phyloP scores from a whole-genome alignment of 768 basidiomycete species.

The Serendipita sp. region DNA sequence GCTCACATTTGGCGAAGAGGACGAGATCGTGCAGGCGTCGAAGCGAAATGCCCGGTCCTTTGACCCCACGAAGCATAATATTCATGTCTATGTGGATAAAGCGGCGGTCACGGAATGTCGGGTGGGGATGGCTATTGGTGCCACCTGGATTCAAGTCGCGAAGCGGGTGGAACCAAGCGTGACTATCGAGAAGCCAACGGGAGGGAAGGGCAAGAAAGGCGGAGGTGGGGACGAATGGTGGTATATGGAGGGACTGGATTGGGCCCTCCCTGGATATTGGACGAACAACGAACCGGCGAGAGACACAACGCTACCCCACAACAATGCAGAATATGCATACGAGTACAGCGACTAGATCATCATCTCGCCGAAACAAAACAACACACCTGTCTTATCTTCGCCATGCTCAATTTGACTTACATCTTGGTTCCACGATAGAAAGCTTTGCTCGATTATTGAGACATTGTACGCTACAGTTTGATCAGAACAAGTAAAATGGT shows the following conservation, averaged over 20 bases:
- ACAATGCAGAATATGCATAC: neutral
- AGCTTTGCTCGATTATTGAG: neutral
- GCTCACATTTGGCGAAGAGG: conserved; percentile 15
- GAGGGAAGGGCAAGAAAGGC: conserved; percentile 9
- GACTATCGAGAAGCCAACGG: conserved; percentile 8
- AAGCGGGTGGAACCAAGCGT: conserved; percentile 18
- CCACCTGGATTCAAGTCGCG: conserved; percentile 54
- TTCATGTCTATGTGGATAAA: conserved; percentile 42
- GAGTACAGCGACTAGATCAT: neutral
- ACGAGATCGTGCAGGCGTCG: neutral
- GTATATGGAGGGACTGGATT: conserved; percentile 1
- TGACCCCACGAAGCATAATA: conserved; percentile 31
- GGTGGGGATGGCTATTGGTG: conserved; percentile 45
- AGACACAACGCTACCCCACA: neutral
- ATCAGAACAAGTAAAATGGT: neutral
- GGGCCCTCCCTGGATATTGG: neutral
- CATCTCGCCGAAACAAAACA: no score
- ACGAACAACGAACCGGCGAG: neutral
- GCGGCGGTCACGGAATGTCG: conserved; percentile 27
- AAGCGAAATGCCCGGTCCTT: conserved; percentile 31
- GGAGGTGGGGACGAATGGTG: conserved; percentile 15
- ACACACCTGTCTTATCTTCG: no score
- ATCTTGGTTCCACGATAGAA: neutral
- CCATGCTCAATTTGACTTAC: no score
- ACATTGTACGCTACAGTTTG: no score